These are phyloP conservation scores for Petunia axillaris DNA, from an alignment of 257 asterid species.

Conservation along the genomic window DNA sequence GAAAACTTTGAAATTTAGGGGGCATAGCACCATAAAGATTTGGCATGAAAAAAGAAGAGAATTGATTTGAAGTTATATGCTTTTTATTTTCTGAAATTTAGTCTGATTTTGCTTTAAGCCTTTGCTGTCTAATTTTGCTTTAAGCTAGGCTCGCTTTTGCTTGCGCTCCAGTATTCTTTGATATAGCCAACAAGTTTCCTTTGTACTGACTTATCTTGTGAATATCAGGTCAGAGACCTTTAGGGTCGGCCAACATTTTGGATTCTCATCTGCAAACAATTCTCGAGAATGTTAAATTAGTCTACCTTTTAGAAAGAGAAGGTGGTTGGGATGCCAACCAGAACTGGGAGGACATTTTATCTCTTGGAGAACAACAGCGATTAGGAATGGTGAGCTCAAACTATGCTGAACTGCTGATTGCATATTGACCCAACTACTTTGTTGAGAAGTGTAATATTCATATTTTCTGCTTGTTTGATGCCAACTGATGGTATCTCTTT, in stretches of 20 bases:
- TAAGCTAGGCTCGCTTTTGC: background rate
- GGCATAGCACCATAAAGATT: background rate
- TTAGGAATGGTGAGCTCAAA: slow-evolving; percentile 82
- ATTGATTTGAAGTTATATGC: too few species aligned
- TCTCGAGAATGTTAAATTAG: slow-evolving; percentile 80
- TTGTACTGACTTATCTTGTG: slow-evolving; percentile 26
- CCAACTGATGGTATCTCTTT: slow-evolving; percentile 31
- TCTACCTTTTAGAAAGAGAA: slow-evolving; percentile 94
- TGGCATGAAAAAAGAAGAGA: too few species aligned
- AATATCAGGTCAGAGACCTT: slow-evolving; percentile 55
- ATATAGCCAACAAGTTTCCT: slow-evolving; percentile 1
- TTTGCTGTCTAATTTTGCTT: background rate
- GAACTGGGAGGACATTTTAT: slow-evolving; percentile 98
- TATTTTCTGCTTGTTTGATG: background rate
- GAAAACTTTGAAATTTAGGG: background rate
- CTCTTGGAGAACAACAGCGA: slow-evolving; percentile 99
- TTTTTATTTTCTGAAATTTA: background rate
- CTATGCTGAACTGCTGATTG: background rate
- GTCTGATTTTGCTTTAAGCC: too few species aligned
- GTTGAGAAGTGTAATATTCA: background rate
- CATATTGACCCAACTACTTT: slow-evolving; percentile 15
- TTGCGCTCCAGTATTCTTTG: slow-evolving; percentile 8
- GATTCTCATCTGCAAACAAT: slow-evolving; percentile 74
- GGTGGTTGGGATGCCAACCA: slow-evolving; percentile 87
- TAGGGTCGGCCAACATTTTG: slow-evolving; percentile 41